phyloP scores from a whole-genome alignment of 495 filamentous ascomycete genomes.

The Aspergillus asperescens region DNA sequence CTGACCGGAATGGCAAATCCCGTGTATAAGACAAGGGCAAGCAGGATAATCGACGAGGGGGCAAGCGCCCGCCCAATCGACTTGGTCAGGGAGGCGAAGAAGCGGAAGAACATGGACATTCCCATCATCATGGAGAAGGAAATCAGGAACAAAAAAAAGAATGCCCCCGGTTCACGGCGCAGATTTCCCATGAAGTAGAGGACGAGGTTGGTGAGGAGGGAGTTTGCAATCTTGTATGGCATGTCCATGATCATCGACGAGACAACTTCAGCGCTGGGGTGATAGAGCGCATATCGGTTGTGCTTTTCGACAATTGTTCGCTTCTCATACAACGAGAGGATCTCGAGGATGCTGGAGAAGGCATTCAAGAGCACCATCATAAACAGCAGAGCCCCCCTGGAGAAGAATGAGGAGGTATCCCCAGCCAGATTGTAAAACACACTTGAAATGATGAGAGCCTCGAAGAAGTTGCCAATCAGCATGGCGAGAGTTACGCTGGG shows the following conservation, averaged over 20 bases:
- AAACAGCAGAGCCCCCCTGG: conserved; percentile 80
- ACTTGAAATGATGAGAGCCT: conserved; percentile 79
- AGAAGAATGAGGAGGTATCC: conserved; percentile 69
- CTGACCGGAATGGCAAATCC: conserved; percentile 32
- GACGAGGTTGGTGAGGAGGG: conserved; percentile 51
- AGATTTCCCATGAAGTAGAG: conserved; percentile 62
- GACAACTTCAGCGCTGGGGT: conserved; percentile 57
- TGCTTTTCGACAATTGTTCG: conserved; percentile 67
- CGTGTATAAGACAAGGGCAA: conserved; percentile 37
- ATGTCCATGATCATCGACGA: conserved; percentile 59
- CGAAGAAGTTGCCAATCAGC: conserved; percentile 70
- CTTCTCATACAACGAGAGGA: conserved; percentile 56
- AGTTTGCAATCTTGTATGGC: conserved; percentile 50
- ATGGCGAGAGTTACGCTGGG: conserved; percentile 67
- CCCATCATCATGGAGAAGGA: conserved; percentile 51
- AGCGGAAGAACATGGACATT: conserved; percentile 55
- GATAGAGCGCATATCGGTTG: conserved; percentile 61
- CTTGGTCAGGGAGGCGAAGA: conserved; percentile 44
- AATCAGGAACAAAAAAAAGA: conserved; percentile 60
- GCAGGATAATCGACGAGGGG: conserved; percentile 44
- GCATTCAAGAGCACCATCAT: conserved; percentile 53
- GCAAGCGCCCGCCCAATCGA: conserved; percentile 50
- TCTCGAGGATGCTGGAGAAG: conserved; percentile 32
- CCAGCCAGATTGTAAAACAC: conserved; percentile 79
- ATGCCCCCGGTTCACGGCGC: conserved; percentile 40